Conservation (phyloP, 768 basidiomycete species). For the Cystofilobasidium ferigula region DNA sequence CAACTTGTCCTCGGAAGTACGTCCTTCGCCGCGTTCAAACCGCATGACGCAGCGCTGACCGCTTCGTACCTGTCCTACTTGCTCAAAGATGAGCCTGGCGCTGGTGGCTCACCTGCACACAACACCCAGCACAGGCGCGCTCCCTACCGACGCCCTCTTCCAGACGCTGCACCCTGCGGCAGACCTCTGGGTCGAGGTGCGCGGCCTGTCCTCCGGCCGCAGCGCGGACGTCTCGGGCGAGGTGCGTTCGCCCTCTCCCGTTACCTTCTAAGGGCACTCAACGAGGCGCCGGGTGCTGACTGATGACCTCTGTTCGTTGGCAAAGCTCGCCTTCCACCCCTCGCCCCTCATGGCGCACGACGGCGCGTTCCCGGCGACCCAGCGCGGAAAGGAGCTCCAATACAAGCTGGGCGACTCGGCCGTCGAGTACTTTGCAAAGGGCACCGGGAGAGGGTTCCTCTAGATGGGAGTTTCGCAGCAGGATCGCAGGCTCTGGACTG, state of each 20-base stretch:
- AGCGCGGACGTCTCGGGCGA: slow-evolving; percentile 22
- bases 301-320: too few species aligned
- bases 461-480: slow-evolving; percentile 3
- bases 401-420: slow-evolving; percentile 20
- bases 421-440: slow-evolving; percentile 20
- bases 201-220: slow-evolving; percentile 12
- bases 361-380: slow-evolving; percentile 13
- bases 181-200: slow-evolving; percentile 14
- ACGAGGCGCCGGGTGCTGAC: too few species aligned
- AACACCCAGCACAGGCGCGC: not conserved
- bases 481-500: too few species aligned
- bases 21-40: too few species aligned
- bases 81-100: too few species aligned
- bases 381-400: slow-evolving; percentile 20
- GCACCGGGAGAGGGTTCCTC: slow-evolving; percentile 21
- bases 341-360: slow-evolving; percentile 9
- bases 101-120: slow-evolving; percentile 18
- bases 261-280: not conserved
- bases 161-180: slow-evolving; percentile 4
- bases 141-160: slow-evolving; percentile 15
- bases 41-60: too few species aligned
- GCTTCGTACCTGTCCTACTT: slow-evolving; percentile 6
- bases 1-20: not conserved
- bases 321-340: slow-evolving; percentile 21
- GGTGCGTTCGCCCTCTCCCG: slow-evolving; percentile 7